Evolutionary conservation across 306 rosid species (phyloP).

Genomic region (Acmispon strigosus): DNA sequence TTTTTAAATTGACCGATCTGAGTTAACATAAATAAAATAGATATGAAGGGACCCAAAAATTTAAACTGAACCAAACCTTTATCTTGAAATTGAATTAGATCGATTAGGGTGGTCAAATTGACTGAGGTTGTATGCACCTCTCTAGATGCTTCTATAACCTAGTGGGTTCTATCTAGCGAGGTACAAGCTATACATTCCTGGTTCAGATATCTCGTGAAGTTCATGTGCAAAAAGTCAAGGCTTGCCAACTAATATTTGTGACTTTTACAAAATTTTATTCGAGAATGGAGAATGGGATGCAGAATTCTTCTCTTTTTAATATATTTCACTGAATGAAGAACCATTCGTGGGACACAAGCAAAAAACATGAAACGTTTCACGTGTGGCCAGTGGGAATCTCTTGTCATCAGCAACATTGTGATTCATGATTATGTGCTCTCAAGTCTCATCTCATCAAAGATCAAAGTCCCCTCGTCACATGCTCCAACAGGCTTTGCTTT

Average conservation of each 20-base stretch:
- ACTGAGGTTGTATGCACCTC: too few relatives aligned
- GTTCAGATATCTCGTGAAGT: constrained; percentile 31
- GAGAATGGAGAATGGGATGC: neutral
- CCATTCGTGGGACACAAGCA: constrained; percentile 59
- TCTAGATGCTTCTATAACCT: neutral
- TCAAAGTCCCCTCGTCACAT: constrained; percentile 23
- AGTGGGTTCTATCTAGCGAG: too few relatives aligned
- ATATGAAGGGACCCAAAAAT: too few relatives aligned
- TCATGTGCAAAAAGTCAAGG: constrained; percentile 41
- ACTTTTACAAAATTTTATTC: constrained; percentile 18
- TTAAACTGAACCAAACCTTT: too few relatives aligned
- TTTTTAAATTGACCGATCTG: too few relatives aligned
- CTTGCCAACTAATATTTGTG: constrained; percentile 20
- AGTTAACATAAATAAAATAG: too few relatives aligned
- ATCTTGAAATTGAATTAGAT: too few relatives aligned
- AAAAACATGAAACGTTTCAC: constrained; percentile 36
- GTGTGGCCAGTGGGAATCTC: constrained; percentile 29
- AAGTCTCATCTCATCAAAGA: too few relatives aligned
- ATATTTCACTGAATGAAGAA: constrained; percentile 18
- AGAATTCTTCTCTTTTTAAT: neutral
- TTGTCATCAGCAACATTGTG: constrained; percentile 15
- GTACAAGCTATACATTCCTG: constrained; percentile 15
- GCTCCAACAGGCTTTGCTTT: neutral
- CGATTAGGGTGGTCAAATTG: too few relatives aligned
- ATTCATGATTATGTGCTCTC: constrained; percentile 17